These are phyloP conservation scores for Huntiella omanensis DNA, from an alignment of 2,329 filamentous ascomycete species.

Conservation along the genomic window DNA sequence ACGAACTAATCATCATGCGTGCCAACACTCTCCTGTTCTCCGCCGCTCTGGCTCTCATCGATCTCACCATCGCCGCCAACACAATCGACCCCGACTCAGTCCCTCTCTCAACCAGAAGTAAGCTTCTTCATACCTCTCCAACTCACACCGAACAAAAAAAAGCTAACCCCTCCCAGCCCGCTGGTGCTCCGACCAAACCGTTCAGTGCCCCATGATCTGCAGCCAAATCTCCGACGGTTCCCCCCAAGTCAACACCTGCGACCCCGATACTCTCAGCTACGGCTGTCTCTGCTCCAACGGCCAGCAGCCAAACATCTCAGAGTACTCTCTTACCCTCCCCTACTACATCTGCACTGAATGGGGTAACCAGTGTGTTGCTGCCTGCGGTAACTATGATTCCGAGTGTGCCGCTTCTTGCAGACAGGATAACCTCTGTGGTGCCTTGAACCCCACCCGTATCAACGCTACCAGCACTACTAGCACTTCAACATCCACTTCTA, in stretches of 20 bases:
- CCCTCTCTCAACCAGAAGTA: conserved; percentile 30
- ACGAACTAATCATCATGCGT: too few species aligned
- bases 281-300: conserved; percentile 53
- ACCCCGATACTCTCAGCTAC: conserved; percentile 44
- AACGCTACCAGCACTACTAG: conserved; percentile 32
- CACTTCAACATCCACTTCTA: conserved; percentile 19
- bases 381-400: conserved; percentile 34
- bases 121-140: conserved; percentile 14
- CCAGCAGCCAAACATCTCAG: conserved; percentile 48
- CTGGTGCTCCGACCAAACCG: conserved; percentile 48
- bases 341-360: conserved; percentile 59
- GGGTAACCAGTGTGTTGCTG: conserved; percentile 46
- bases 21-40: conserved; percentile 16
- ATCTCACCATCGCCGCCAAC: conserved; percentile 36
- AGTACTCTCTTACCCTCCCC: conserved; percentile 62
- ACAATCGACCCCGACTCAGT: conserved; percentile 44
- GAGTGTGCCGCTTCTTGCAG: conserved; percentile 43
- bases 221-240: conserved; percentile 34
- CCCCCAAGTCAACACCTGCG: conserved; percentile 44
- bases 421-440: conserved; percentile 53
- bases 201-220: conserved; percentile 55
- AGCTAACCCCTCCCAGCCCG: conserved; percentile 20
- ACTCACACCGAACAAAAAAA: background rate
- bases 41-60: conserved; percentile 32
- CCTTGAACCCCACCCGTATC: conserved; percentile 38